Conservation (phyloP, 2,329 filamentous ascomycete genomes). For the Neoscytalidium dimidiatum region DNA sequence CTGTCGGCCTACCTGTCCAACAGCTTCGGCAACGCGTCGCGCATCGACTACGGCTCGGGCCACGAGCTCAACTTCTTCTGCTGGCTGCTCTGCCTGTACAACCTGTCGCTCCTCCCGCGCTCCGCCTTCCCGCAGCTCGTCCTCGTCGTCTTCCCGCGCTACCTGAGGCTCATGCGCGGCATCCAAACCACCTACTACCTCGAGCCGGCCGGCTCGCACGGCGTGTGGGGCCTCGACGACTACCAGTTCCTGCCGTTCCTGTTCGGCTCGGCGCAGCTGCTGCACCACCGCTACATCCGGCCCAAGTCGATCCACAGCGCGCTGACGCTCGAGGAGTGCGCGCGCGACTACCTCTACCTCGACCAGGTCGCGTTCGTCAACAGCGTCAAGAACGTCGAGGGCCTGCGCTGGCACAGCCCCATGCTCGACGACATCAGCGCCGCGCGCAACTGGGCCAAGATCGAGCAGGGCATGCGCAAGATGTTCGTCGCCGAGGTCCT, state of each 20-base stretch:
- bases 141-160: conserved; percentile 77
- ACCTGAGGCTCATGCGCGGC: conserved; percentile 82
- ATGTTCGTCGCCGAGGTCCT: conserved; percentile 97
- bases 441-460: conserved; percentile 86
- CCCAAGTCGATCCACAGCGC: conserved; percentile 75
- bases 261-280: conserved; percentile 52
- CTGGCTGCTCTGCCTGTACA: conserved; percentile 93
- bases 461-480: conserved; percentile 90
- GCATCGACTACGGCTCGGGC: conserved; percentile 95
- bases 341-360: conserved; percentile 82
- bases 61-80: conserved; percentile 97
- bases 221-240: conserved; percentile 56
- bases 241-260: conserved; percentile 57
- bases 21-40: conserved; percentile 79
- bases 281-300: conserved; percentile 66
- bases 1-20: conserved; percentile 77
- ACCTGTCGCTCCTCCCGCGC: conserved; percentile 65
- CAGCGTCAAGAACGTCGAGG: conserved; percentile 92
- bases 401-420: conserved; percentile 91
- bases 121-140: conserved; percentile 73
- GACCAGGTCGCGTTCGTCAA: conserved; percentile 94
- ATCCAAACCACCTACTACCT: conserved; percentile 94
- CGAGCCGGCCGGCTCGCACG: conserved; percentile 67
- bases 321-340: conserved; percentile 83
- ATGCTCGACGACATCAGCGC: conserved; percentile 98